A percentile compares a stretch with the other conserved stretches of the same genome.
Conservation (phyloP, 2,329 filamentous ascomycete species). For the Conoideocrella luteorostrata region DNA sequence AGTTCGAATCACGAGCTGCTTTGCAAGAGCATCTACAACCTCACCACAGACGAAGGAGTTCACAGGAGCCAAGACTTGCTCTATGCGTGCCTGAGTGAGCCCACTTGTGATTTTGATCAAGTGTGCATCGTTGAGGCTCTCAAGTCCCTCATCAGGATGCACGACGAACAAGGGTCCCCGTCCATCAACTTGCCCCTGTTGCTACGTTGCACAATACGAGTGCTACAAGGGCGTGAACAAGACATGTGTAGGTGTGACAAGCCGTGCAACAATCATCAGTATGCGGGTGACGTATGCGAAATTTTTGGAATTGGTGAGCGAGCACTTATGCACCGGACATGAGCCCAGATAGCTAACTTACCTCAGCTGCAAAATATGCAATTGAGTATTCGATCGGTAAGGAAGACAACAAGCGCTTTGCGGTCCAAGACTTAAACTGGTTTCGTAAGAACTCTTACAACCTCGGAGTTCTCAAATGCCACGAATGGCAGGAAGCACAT, state of each 20-base stretch:
- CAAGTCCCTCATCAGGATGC: slow-evolving; percentile 24
- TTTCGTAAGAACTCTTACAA: slow-evolving; percentile 81
- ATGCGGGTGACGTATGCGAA: slow-evolving; percentile 46
- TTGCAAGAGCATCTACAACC: slow-evolving; percentile 53
- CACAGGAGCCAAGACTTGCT: slow-evolving; percentile 51
- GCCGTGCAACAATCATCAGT: neutral
- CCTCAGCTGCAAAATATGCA: slow-evolving; percentile 21
- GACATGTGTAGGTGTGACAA: slow-evolving; percentile 17
- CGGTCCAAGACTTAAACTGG: slow-evolving; percentile 67
- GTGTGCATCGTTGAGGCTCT: slow-evolving; percentile 41
- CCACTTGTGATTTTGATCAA: slow-evolving; percentile 59
- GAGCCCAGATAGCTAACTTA: slow-evolving; percentile 7
- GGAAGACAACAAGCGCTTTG: slow-evolving; percentile 47
- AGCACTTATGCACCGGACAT: neutral
- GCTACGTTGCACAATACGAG: slow-evolving; percentile 45
- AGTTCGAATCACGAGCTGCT: slow-evolving; percentile 51
- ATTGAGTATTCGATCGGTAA: slow-evolving; percentile 30
- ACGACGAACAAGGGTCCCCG: slow-evolving; percentile 14
- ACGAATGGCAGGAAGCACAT: slow-evolving; percentile 45
- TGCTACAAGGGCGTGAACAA: slow-evolving; percentile 38
- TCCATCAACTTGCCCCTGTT: slow-evolving; percentile 28
- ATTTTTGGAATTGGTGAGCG: slow-evolving; percentile 39
- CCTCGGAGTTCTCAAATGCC: slow-evolving; percentile 56
- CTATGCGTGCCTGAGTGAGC: slow-evolving; percentile 75
- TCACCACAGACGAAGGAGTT: slow-evolving; percentile 42